Evolutionary conservation across 257 asterid species (phyloP), one percentile per base, ranked within the genome.

Genomic region (Gardenia jasminoides): DNA sequence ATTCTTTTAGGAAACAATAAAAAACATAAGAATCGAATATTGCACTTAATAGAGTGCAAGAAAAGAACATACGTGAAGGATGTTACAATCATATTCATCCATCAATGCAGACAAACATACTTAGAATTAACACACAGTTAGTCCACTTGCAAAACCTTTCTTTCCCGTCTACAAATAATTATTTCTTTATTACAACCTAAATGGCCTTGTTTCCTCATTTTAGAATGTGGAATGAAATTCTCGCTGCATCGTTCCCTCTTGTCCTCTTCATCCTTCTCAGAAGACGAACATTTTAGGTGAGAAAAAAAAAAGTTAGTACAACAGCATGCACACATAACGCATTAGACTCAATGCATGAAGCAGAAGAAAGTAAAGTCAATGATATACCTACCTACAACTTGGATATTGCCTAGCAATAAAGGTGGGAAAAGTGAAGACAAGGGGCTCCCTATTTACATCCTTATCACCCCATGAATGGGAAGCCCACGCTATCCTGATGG

Each of bases 391-490:
- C 9, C 26, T 44, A 70, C 9, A 41, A 1, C 7, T 70, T 22
- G 41, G 70, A 7, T n/a, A 44, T 48, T 11, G 39, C 76, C 76
- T 28, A 71, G 43, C 43, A 44, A 33, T 26, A 28, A 46, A 26
- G 76, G 61, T 31, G 19, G 3, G 36, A 70, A 71, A 47, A 71
- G 62, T 33, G 15, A 47, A 43, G 62, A 47, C 43, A 31, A 47
- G 76, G 76, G 76, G 76, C 62, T 47, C 47, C 62, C 39, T 12
- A 26, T 15, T 36, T 46, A 71, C 76, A 71, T 48, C 48, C 62
- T 13, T 26, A 74, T 36, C 19, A 24, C 54, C 67, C 43, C 15
- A 22, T 26, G n/a, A 59, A 46, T 17, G 59, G 70, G 70, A 58
- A 59, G 76, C 64, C 58, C 70, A 39, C 59, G 43, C 26, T 58